A percentile compares a stretch with the other conserved stretches of the same genome.
Conservation (phyloP, 306 rosid species). For the Sindora glabra region DNA sequence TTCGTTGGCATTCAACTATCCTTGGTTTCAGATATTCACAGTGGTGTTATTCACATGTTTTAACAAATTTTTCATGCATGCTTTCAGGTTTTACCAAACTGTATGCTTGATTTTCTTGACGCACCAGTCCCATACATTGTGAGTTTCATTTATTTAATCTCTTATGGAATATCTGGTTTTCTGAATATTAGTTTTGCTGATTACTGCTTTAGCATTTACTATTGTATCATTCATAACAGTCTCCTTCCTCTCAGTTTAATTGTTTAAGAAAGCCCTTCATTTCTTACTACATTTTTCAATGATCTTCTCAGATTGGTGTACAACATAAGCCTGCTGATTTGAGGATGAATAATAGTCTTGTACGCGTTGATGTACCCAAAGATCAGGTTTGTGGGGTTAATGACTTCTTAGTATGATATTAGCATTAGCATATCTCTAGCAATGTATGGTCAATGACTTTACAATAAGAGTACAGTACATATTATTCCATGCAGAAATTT, state of each 20-base stretch:
- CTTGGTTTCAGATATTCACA: slow-evolving; percentile 3
- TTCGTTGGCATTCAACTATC: slow-evolving; percentile 13
- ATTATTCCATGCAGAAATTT: too few relatives aligned
- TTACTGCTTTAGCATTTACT: too few relatives aligned
- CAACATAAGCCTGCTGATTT: slow-evolving; percentile 49
- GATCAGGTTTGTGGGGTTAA: slow-evolving; percentile 71
- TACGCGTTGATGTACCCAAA: slow-evolving; percentile 43
- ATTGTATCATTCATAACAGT: too few relatives aligned
- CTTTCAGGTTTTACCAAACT: slow-evolving; percentile 73
- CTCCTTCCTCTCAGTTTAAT: too few relatives aligned
- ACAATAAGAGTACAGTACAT: too few relatives aligned
- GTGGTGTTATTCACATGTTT: not conserved
- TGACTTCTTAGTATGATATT: too few relatives aligned
- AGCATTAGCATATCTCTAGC: too few relatives aligned
- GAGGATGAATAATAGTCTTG: slow-evolving; percentile 54
- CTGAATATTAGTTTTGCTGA: too few relatives aligned
- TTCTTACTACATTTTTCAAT: slow-evolving; percentile 9
- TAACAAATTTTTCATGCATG: slow-evolving; percentile 19
- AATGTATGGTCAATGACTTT: too few relatives aligned
- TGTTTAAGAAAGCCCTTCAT: not conserved
- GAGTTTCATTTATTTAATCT: too few relatives aligned
- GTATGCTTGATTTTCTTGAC: slow-evolving; percentile 85
- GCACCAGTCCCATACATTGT: slow-evolving; percentile 97
- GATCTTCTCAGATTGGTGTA: slow-evolving; percentile 70
- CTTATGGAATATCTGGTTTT: too few relatives aligned